Evolutionary conservation across 495 filamentous ascomycete species (phyloP), one percentile per base, ranked within the genome.

Genomic region (Lasiosphaeria ovina): DNA sequence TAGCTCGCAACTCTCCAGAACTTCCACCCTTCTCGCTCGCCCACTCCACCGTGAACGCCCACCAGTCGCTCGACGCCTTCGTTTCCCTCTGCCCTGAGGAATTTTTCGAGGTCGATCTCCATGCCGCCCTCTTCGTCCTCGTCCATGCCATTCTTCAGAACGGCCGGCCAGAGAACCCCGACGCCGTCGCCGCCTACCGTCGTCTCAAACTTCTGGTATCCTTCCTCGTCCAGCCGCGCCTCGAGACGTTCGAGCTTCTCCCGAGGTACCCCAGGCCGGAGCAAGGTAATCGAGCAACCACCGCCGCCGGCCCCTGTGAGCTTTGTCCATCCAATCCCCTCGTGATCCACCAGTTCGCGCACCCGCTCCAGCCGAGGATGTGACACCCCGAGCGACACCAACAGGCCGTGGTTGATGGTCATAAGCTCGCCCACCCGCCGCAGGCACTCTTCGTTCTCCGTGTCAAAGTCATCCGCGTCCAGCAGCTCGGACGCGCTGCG

Each of bases 251-350:
- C 69, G 51, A 91, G 63, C 57, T 75, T 83, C 50, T 84, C 77
- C 35, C 62, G 45, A 1, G 77, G 59, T 6, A 80, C 72, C 16
- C 62, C 72, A 0, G 92, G 90, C 59, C 87, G 89, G 44, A 98
- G 78, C 5, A 98, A 74, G 3, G 93, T 94, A 66, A 98, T 97
- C 1, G 92, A 92, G 72, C 94, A 97, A 1, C 94, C 94, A 44
- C 94, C 94, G 4, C 93, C 94, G 11, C 94, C 94, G 6, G 93
- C 94, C 58, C 94, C 94, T 1, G 94, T 98, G 51, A 98, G 82
- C 70, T 98, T 98, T 5, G 94, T 95, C 91, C 92, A 97, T 36
- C 94, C 94, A 57, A 96, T 88, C n/a, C 90, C 87, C 36, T 89
- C 81, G 60, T 89, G 84, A 64, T 97, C 93, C 52, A 97, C 90